These are phyloP conservation scores for Mucor racemosus DNA, from an alignment of 371 early-diverging fungal species.

Conservation along the genomic window DNA sequence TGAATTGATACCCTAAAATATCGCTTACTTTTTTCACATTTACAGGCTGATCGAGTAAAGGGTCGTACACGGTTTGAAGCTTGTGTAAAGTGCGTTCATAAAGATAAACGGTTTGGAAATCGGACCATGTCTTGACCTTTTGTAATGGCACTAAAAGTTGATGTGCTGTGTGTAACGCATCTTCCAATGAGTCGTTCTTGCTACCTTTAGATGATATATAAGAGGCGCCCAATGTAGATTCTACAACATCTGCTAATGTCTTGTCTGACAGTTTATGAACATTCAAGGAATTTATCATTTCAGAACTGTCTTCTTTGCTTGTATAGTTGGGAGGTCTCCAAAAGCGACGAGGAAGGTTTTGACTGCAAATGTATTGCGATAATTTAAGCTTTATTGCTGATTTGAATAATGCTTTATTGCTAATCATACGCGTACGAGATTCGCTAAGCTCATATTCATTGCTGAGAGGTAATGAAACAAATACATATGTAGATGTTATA, in stretches of 20 bases:
- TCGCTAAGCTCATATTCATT: constrained; percentile 80
- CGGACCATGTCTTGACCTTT: constrained; percentile 48
- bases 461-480: constrained; percentile 68
- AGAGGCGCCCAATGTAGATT: constrained; percentile 88
- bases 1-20: constrained; percentile 76
- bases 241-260: constrained; percentile 86
- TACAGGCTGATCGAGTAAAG: constrained; percentile 3
- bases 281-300: constrained; percentile 26
- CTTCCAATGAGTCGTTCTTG: constrained; percentile 49
- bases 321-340: constrained; percentile 62
- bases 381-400: constrained; percentile 58
- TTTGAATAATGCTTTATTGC: constrained; percentile 70
- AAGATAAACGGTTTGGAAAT: constrained; percentile 38
- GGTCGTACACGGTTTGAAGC: not conserved
- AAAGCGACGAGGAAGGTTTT: constrained; percentile 54
- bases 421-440: constrained; percentile 68
- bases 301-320: constrained; percentile 32
- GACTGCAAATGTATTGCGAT: constrained; percentile 56
- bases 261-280: constrained; percentile 72
- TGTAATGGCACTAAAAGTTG: constrained; percentile 57
- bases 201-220: constrained; percentile 36
- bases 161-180: constrained; percentile 61
- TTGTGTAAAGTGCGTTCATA: not conserved
- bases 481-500: constrained; percentile 73
- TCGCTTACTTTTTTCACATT: constrained; percentile 47